These are phyloP conservation scores for Stemphylium beticola DNA, from an alignment of 2,329 filamentous ascomycete genomes.

Conservation along the genomic window DNA sequence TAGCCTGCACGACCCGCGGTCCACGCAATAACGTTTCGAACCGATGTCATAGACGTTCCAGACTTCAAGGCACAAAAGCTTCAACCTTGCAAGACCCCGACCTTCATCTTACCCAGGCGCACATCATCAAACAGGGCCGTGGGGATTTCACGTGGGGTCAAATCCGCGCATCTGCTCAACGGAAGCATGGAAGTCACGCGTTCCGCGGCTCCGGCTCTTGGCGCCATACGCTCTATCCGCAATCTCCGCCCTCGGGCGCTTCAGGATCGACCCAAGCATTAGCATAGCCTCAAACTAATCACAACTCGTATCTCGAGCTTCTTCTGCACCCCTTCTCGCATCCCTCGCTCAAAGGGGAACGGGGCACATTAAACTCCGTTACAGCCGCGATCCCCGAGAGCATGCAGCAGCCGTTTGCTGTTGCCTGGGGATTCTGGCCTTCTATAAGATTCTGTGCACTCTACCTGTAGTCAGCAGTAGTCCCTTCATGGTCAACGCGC, in stretches of 20 bases:
- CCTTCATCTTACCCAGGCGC: neutral
- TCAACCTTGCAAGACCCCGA: neutral
- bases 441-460: constrained; percentile 16
- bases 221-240: neutral
- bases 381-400: neutral
- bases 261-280: neutral
- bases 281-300: constrained; percentile 1
- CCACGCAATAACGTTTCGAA: constrained; percentile 8
- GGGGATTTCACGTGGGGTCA: neutral
- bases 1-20: constrained; percentile 14
- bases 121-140: neutral
- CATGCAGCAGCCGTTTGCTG: constrained; percentile 6
- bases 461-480: constrained; percentile 8
- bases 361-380: constrained; percentile 3
- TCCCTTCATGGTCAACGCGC: constrained; percentile 5
- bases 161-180: neutral
- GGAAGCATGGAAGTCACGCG: too few species aligned
- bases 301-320: neutral
- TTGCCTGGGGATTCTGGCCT: constrained; percentile 19
- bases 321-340: constrained; percentile 4
- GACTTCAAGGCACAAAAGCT: neutral
- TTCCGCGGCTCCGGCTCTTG: neutral
- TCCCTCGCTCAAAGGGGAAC: constrained; percentile 8
- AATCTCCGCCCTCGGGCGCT: neutral
- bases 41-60: constrained; percentile 1